Evolutionary conservation across 371 early-diverging fungal species (phyloP).

Genomic region (Zychaea mexicana): DNA sequence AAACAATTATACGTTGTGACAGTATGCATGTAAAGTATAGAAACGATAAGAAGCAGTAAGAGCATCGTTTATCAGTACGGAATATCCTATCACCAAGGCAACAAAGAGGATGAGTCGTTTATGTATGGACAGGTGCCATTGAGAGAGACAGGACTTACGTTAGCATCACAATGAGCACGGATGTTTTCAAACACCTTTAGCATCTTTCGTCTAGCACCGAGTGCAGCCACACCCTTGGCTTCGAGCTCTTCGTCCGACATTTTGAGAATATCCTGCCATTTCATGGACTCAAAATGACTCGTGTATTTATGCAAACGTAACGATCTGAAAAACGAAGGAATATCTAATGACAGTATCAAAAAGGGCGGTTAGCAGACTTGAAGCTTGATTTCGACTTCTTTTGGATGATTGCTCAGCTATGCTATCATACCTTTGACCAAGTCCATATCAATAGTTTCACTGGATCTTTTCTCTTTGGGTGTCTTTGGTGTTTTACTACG

Average conservation of each 20-base stretch:
- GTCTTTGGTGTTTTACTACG: conserved; percentile 8
- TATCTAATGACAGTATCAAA: conserved; percentile 59
- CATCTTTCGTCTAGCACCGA: conserved; percentile 96
- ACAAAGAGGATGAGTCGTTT: no score
- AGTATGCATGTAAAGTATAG: no score
- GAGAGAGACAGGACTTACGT: conserved; percentile 35
- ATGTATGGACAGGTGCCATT: not conserved
- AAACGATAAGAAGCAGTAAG: no score
- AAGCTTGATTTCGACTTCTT: no score
- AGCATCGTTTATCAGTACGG: not conserved
- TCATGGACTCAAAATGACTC: conserved; percentile 79
- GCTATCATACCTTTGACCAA: conserved; percentile 75
- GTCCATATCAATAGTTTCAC: conserved; percentile 73
- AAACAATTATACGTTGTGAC: no score
- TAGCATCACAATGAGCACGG: conserved; percentile 49
- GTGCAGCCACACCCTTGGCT: conserved; percentile 89
- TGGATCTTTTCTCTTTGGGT: conserved; percentile 70
- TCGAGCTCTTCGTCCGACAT: conserved; percentile 82
- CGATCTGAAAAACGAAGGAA: conserved; percentile 87
- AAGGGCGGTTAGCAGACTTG: no score
- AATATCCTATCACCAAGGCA: not conserved
- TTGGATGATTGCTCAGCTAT: no score
- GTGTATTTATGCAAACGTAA: conserved; percentile 96
- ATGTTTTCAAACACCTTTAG: conserved; percentile 93
- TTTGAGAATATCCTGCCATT: conserved; percentile 87